Conservation (phyloP, 108 stramenopile genomes). For the Heterococcus sp. region DNA sequence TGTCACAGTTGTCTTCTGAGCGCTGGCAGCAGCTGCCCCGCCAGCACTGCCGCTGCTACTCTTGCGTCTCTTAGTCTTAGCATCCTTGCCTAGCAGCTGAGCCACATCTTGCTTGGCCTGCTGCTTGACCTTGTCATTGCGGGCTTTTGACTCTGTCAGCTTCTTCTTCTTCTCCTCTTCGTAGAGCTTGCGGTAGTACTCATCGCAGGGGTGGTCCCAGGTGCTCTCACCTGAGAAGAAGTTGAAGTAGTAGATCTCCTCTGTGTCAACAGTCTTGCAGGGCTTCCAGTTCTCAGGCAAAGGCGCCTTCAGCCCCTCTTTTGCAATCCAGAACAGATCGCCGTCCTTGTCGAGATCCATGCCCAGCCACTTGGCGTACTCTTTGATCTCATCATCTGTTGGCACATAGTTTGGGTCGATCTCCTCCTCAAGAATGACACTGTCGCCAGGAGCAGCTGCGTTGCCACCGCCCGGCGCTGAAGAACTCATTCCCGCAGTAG, state of each 20-base stretch:
- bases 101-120: slow-evolving; percentile 36
- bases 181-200: slow-evolving; percentile 65
- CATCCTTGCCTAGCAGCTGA: slow-evolving; percentile 23
- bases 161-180: slow-evolving; percentile 66
- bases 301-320: slow-evolving; percentile 67
- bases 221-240: slow-evolving; percentile 62
- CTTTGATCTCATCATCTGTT: slow-evolving; percentile 55
- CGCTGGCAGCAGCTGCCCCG: not conserved
- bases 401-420: slow-evolving; percentile 68
- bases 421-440: slow-evolving; percentile 60
- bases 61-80: not conserved
- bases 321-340: slow-evolving; percentile 67
- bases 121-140: slow-evolving; percentile 39
- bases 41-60: not conserved
- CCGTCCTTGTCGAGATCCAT: slow-evolving; percentile 62
- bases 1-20: not conserved
- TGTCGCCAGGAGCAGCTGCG: slow-evolving; percentile 9
- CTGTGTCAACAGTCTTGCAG: slow-evolving; percentile 64
- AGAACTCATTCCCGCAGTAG: not conserved
- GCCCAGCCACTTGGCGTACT: slow-evolving; percentile 72
- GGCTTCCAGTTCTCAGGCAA: slow-evolving; percentile 68
- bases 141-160: slow-evolving; percentile 26
- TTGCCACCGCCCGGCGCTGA: not conserved
- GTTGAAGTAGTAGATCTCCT: slow-evolving; percentile 71
- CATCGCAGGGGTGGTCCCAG: slow-evolving; percentile 72